Evolutionary conservation across 352 stramenopile genomes (phyloP), one percentile per base, ranked within the genome.

Genomic region (Globisporangium takayamanum): DNA sequence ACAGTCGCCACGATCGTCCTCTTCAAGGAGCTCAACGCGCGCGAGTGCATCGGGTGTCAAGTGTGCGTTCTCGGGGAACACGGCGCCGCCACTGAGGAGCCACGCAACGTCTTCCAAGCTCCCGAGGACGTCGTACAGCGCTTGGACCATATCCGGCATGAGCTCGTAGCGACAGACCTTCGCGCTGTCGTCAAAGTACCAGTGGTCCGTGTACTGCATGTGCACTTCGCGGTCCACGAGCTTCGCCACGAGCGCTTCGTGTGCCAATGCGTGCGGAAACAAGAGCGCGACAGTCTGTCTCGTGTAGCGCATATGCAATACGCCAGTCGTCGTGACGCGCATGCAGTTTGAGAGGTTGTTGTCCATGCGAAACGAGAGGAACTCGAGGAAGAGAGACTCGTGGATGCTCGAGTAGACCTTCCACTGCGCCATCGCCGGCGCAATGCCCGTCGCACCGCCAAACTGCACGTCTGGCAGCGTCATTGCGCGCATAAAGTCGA

Each of bases 281-380:
- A 82, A 42, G 18, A 26, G 54, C 44, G 70, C 57, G 33, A 82
- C 64, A 2, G 68, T 77, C 5, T 50, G 33, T 7, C 64, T 63
- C 10, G 70, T 67, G 62, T 76, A 78, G 26, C 63, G 64, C 41
- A 74, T 67, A 53, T 73, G 63, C 53, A 77, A 33, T 20, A 62
- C 55, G 6, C 69, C 73, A 8, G 37, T 60, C 8, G 61, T 60
- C 30, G 55, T 59, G 10, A 75, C 62, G 7, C 56, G 55, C n/a
- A 56, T 53, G 46, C 46, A 51, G 42, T 57, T 52, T 16, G 52
- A 56, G 11, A 53, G 33, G 33, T 39, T 26, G 28, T 50, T 48
- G 47, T 63, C 39, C 20, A 70, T 36, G 28, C 53, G 51, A 33
- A 57, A 56, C 3, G 26, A 53, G n/a, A 64, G 20, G 11, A 57